Conservation (phyloP, 306 rosid species). For the Glycyrrhiza uralensis region DNA sequence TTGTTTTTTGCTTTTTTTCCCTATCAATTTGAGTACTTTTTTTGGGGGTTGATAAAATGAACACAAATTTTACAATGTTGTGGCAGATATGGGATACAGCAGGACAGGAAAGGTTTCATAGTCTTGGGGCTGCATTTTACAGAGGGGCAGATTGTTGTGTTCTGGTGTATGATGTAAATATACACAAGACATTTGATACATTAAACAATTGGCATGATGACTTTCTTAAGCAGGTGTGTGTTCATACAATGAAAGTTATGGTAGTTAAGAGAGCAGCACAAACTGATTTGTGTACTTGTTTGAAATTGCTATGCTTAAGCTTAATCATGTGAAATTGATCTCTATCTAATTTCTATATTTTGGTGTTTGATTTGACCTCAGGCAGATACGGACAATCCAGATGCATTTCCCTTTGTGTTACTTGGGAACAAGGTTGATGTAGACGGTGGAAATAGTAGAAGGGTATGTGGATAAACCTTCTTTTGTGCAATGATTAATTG, state of each 20-base stretch:
- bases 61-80: neutral
- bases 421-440: conserved; percentile 82
- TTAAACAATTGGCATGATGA: conserved; percentile 82
- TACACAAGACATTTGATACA: conserved; percentile 58
- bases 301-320: neutral
- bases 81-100: conserved; percentile 98
- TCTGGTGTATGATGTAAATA: conserved; percentile 79
- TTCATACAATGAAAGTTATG: too few species aligned
- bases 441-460: conserved; percentile 57
- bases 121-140: conserved; percentile 83
- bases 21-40: neutral
- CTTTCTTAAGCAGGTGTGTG: conserved; percentile 75
- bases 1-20: neutral
- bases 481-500: too few species aligned
- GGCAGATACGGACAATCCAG: conserved; percentile 55
- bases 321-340: neutral
- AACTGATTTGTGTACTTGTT: neutral
- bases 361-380: conserved; percentile 32
- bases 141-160: conserved; percentile 97
- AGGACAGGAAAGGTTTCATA: conserved; percentile 89
- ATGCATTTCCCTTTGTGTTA: conserved; percentile 70
- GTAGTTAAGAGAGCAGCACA: too few species aligned
- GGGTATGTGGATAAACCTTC: conserved; percentile 39
- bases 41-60: neutral
- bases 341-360: neutral